A percentile compares a stretch with the other conserved stretches of the same genome.
Evolutionary conservation across 1,284 basidiomycete genomes (phyloP).

Genomic region (Cryptococcus maquisensis): DNA sequence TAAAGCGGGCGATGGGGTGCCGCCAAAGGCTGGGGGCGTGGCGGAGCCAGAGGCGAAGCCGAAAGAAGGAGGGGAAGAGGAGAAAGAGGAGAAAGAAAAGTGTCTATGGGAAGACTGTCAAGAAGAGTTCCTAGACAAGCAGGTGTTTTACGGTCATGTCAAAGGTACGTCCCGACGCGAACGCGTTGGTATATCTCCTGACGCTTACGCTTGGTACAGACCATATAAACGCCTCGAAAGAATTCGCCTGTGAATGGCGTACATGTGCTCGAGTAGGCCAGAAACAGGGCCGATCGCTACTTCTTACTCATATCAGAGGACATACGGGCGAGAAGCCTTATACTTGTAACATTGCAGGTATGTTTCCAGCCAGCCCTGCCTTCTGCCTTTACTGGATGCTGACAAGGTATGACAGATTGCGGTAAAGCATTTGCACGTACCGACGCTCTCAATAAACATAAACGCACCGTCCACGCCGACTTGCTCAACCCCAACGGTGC

Average conservation of each 20-base stretch:
- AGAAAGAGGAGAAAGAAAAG: not conserved
- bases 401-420: not conserved
- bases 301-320: not conserved
- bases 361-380: not conserved
- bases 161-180: not conserved
- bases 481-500: not conserved
- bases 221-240: not conserved
- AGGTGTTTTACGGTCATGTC: not conserved
- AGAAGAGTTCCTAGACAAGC: not conserved
- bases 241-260: constrained; percentile 2
- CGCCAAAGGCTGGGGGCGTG: not conserved
- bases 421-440: not conserved
- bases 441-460: constrained; percentile 4
- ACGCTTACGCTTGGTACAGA: not conserved
- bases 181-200: not conserved
- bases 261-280: not conserved
- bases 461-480: constrained; percentile 2
- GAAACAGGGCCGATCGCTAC: not conserved
- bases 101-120: not conserved
- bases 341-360: not conserved
- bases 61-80: not conserved
- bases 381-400: not conserved
- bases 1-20: not conserved
- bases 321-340: constrained; percentile 3
- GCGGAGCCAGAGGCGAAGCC: not conserved